Evolutionary conservation across 2,329 filamentous ascomycete genomes (phyloP).

Genomic region (Xylariaceae sp.): DNA sequence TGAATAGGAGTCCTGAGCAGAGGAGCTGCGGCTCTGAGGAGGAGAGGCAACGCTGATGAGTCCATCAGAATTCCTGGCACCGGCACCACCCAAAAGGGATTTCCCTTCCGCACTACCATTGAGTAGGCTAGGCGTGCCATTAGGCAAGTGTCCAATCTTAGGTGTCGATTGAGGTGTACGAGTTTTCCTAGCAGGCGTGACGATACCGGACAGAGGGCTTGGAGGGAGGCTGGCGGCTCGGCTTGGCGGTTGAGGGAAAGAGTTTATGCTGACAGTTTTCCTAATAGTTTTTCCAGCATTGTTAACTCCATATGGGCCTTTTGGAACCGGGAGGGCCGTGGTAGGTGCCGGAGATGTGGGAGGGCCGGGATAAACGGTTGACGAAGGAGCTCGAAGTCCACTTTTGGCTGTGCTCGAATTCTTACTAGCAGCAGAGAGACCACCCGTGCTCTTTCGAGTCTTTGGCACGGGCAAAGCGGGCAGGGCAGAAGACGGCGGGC

Average conservation of each 20-base stretch:
- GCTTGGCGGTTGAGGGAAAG: slow-evolving; percentile 87
- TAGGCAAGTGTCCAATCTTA: slow-evolving; percentile 53
- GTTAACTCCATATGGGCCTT: slow-evolving; percentile 58
- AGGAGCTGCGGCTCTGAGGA: slow-evolving; percentile 87
- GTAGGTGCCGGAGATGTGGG: slow-evolving; percentile 54
- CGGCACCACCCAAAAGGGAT: slow-evolving; percentile 64
- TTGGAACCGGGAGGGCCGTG: slow-evolving; percentile 58
- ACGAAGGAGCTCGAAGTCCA: slow-evolving; percentile 62
- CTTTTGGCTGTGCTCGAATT: slow-evolving; percentile 57
- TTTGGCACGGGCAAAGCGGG: slow-evolving; percentile 76
- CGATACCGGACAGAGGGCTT: slow-evolving; percentile 58
- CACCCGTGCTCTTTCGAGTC: slow-evolving; percentile 67
- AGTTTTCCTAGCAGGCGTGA: slow-evolving; percentile 50
- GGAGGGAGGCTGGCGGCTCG: slow-evolving; percentile 65
- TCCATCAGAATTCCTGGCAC: slow-evolving; percentile 71
- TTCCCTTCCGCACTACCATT: slow-evolving; percentile 80
- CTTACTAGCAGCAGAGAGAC: slow-evolving; percentile 46
- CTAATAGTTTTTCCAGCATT: slow-evolving; percentile 70
- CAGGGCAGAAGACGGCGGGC: slow-evolving; percentile 71
- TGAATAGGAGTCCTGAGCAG: slow-evolving; percentile 88
- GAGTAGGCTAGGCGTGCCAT: slow-evolving; percentile 70
- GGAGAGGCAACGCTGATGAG: slow-evolving; percentile 79
- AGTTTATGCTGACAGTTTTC: slow-evolving; percentile 90
- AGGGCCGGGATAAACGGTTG: slow-evolving; percentile 51
- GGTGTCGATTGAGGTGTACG: slow-evolving; percentile 57